Percentiles rank a stretch among this genome's conserved stretches.
Conservation (phyloP, 768 basidiomycete genomes). For the Pisolithus microcarpus region DNA sequence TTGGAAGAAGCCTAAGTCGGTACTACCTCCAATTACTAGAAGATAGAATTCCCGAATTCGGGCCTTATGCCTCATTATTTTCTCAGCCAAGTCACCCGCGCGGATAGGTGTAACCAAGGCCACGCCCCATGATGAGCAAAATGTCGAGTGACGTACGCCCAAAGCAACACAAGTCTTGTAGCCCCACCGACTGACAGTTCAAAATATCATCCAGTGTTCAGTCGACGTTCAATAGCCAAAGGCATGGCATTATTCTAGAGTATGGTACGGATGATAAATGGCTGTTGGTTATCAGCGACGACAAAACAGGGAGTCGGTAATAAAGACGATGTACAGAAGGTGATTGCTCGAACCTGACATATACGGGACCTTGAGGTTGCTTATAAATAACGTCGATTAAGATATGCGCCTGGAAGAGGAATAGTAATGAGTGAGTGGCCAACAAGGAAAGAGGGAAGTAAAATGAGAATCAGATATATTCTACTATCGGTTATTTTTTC, state of each 20-base stretch:
- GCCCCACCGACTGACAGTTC: constrained; percentile 81
- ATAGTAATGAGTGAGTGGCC: background rate
- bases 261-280: constrained; percentile 13
- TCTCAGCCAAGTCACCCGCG: no score
- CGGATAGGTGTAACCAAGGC: constrained; percentile 74
- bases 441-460: background rate
- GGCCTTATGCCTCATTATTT: no score
- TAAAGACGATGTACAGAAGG: constrained; percentile 60
- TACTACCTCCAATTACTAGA: no score
- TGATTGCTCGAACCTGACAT: constrained; percentile 43
- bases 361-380: constrained; percentile 55
- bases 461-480: constrained; percentile 37
- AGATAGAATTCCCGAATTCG: constrained; percentile 33
- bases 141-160: constrained; percentile 79
- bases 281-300: constrained; percentile 9
- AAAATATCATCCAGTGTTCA: constrained; percentile 66
- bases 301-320: constrained; percentile 31
- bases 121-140: constrained; percentile 38
- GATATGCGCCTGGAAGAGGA: constrained; percentile 42
- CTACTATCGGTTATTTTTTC: constrained; percentile 49
- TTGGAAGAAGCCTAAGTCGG: no score
- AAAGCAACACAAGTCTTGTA: constrained; percentile 91
- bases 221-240: constrained; percentile 75
- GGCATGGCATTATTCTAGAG: constrained; percentile 85
- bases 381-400: constrained; percentile 36